Evolutionary conservation across 305 asterid genomes (phyloP), one percentile per base, ranked within the genome.

Genomic region (Fraxinus xanthoxyloides): DNA sequence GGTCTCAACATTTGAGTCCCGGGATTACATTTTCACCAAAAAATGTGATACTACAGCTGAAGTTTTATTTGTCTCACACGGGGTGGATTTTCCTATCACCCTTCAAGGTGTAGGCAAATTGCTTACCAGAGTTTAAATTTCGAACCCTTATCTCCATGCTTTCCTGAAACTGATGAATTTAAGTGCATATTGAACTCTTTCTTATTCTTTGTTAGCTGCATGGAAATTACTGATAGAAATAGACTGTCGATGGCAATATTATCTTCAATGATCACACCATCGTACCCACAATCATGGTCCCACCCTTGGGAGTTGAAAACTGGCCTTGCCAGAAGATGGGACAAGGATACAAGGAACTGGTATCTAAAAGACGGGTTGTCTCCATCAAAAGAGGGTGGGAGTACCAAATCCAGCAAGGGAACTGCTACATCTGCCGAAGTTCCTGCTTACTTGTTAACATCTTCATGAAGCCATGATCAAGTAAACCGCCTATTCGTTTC

Each of bases 271-370:
- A 69, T 74, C 21, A 85, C 80, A 12, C 86, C 91, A 67, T 87
- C 85, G 79, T 72, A 82, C 69, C 85, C 90, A 84, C 81, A 81
- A 54, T 88, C 88, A 24, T 77, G 90, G 84, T 89, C 92, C 91
- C 91, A 89, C 19, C 86, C 81, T 1, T 77, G 84, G 40, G 84
- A 72, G 82, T 83, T 79, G 51, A 86, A 28, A 79, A 79, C 84
- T 51, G 91, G 92, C 65, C 82, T 70, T 1, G 82, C 59, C 72
- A 81, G 83, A 82, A 75, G 79, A 72, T 70, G 79, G 3, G 81
- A 78, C 21, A 84, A 77, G 32, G 79, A 67, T 63, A 77, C 86
- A 35, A 75, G 12, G 56, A 31, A 40, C n/a, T 78, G 81, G 88
- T 87, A 82, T 81, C 85, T 79, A 28, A 75, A 83, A 74, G 84